phyloP scores from a whole-genome alignment of 371 early-diverging fungal species.

The Amoeboaphelidium protococcarum region DNA sequence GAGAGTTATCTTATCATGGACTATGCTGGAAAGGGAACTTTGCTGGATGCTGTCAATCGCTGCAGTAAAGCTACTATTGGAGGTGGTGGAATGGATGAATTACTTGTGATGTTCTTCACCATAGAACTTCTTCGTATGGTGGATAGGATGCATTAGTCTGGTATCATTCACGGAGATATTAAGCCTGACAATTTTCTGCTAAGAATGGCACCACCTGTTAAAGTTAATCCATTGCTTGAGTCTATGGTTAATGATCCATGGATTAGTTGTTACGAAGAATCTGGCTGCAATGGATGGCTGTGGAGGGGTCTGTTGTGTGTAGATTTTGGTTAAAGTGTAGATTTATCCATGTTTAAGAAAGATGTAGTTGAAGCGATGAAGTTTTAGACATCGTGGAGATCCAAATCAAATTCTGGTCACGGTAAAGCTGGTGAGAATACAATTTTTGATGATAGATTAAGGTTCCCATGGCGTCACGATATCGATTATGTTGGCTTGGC shows the following conservation, averaged over 20 bases:
- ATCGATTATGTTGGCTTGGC: background rate
- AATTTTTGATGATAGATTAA: background rate
- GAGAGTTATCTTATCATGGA: background rate
- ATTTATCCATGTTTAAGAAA: too few relatives aligned
- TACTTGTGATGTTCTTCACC: background rate
- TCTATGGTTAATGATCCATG: background rate
- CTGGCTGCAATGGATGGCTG: background rate
- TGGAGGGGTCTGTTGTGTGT: background rate
- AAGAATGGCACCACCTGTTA: background rate
- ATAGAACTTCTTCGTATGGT: background rate
- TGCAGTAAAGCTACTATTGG: background rate
- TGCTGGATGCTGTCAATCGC: background rate
- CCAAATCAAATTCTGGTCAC: too few relatives aligned
- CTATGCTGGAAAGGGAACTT: background rate
- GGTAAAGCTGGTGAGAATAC: too few relatives aligned
- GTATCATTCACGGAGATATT: background rate
- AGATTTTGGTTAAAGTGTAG: background rate
- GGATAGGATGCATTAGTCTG: background rate
- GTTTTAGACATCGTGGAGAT: too few relatives aligned
- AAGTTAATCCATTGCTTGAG: too few relatives aligned
- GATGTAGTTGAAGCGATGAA: too few relatives aligned
- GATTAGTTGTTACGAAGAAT: background rate
- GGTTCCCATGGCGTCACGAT: background rate
- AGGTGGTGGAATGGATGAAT: background rate
- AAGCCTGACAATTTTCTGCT: background rate